Base-by-base conservation (phyloP, 257 asterid species). In the Gentiana straminea region DNA sequence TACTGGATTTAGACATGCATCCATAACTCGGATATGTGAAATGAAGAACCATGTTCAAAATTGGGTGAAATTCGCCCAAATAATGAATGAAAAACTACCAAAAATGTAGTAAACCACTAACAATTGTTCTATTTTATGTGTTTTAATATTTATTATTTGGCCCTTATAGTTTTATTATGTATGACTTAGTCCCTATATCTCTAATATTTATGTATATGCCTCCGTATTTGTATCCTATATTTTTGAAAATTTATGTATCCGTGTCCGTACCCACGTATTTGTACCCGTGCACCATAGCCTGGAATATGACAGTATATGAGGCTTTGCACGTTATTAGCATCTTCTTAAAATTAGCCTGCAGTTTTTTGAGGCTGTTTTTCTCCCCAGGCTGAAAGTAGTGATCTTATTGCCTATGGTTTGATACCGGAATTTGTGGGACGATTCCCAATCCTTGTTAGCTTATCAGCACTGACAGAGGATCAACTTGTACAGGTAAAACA, bases 381-480 rank as follows among this genome's bases (percentile, higher is more conserved):
- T 72, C 66, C 74, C 52, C 85, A 92, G 99, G 99, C 75, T 72
- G 99, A 92, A 73, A 92, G 99, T 74, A 88, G 99, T 65, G 99
- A 92, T 75, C 86, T 92, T 12, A 92, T 92, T 63, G 91, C 99
- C 0, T 92, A 92, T 35, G 99, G 99, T 59, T 78, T 92, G 70
- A 92, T 92, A 71, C 99, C 99, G 1, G 99, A 92, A 79, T 92
- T 92, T 58, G 99, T 92, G 56, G 99, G 99, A 32, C 86, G 99
- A 66, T 92, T 92, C 58, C 99, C 99, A 2, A 70, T 92, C 62
- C 95, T 88, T 59, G 97, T 88, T 65, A 92, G 77, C 79, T 82
- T 92, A 82, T 79, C 79, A 35, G 99, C 99, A 35, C 91, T 92
- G 56, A 81, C 97, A n/a, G 99, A 92, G 79, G 75, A 85, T 54